Percentiles rank a stretch among this genome's conserved stretches.
Conservation (phyloP, 1,284 basidiomycete genomes). For the Naganishia sp. region DNA sequence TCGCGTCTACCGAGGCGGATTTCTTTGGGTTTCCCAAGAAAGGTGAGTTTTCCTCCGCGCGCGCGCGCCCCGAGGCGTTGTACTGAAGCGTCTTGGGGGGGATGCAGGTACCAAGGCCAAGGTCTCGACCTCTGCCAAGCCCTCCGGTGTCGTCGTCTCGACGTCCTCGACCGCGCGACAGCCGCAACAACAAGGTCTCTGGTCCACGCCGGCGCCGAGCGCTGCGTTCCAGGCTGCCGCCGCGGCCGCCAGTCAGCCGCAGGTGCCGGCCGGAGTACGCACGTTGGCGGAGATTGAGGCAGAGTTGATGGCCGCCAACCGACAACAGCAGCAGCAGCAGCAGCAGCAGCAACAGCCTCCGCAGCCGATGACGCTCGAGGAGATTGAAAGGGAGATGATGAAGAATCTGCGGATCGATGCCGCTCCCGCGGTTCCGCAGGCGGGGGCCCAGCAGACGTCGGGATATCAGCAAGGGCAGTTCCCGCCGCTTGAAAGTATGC, state of each 20-base stretch:
- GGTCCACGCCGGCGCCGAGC: conserved; percentile 14
- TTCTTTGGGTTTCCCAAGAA: conserved; percentile 42
- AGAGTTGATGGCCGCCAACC: conserved; percentile 64
- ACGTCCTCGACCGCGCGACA: conserved; percentile 16
- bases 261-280: conserved; percentile 33
- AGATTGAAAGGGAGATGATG: conserved; percentile 55
- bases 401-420: conserved; percentile 34
- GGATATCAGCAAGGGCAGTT: not conserved
- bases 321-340: conserved; percentile 26
- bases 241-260: conserved; percentile 32
- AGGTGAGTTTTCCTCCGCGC: conserved; percentile 6
- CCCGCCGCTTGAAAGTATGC: not conserved
- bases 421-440: not conserved
- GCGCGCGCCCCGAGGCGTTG: not conserved
- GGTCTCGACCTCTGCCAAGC: conserved; percentile 13
- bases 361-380: conserved; percentile 50
- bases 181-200: conserved; percentile 29
- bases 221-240: conserved; percentile 20
- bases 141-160: conserved; percentile 20
- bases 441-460: not conserved
- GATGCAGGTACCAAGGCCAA: conserved; percentile 12
- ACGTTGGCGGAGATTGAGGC: conserved; percentile 93
- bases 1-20: conserved; percentile 53
- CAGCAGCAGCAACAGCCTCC: conserved; percentile 2
- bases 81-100: no score